Percentiles rank a stretch among this genome's conserved stretches.
phyloP scores from a whole-genome alignment of 441 rosid genomes.

The Corymbia calophylla region DNA sequence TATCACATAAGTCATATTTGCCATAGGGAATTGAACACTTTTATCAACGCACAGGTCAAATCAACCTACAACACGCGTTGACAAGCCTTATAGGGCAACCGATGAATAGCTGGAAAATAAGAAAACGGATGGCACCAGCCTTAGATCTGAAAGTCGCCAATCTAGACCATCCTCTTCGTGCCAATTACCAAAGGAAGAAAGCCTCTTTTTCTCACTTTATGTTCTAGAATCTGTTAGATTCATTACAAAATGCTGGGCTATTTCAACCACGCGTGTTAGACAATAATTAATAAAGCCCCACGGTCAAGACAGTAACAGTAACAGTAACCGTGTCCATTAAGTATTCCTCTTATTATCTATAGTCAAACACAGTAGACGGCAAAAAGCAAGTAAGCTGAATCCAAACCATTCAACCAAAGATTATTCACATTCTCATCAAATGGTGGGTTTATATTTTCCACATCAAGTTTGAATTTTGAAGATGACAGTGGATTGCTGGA shows the following conservation, averaged over 20 bases:
- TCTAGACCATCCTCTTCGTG: background rate
- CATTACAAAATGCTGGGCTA: background rate
- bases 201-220: background rate
- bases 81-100: background rate
- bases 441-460: background rate
- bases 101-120: background rate
- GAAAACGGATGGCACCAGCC: background rate
- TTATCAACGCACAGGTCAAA: background rate
- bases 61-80: background rate
- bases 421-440: background rate
- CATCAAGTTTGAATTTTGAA: background rate
- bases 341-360: background rate
- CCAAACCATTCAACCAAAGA: background rate
- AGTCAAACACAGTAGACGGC: background rate
- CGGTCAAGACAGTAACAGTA: background rate
- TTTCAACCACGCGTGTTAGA: background rate
- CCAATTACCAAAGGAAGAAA: background rate
- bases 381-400: background rate
- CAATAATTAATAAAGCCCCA: background rate
- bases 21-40: background rate
- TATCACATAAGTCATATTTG: background rate
- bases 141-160: background rate
- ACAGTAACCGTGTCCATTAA: background rate
- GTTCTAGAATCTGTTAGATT: background rate
- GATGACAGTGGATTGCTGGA: background rate